Evolutionary conservation across 1,284 basidiomycete species (phyloP).

Genomic region (Ceratobasidium sp.): DNA sequence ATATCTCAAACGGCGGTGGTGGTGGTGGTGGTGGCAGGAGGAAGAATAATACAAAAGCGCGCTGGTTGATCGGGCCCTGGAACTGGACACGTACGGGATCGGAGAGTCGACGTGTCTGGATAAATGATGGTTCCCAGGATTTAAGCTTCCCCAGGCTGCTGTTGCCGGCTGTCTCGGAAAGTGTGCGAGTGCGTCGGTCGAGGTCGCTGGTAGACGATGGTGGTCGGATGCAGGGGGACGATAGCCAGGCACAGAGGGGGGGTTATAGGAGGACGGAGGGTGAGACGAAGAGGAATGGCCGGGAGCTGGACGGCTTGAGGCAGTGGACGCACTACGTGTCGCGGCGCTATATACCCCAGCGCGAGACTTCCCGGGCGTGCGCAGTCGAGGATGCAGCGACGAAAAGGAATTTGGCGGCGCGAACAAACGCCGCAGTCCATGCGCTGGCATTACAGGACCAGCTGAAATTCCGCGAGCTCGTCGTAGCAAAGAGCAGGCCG

Average conservation of each 20-base stretch:
- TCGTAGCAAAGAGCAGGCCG: slow-evolving; percentile 1
- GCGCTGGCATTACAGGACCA: slow-evolving; percentile 8
- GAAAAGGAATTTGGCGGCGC: slow-evolving; percentile 12
- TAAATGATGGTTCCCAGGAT: slow-evolving; percentile 14
- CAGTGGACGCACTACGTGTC: not conserved
- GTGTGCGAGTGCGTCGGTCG: slow-evolving; percentile 11
- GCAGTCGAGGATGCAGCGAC: slow-evolving; percentile 23
- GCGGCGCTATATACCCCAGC: slow-evolving; percentile 9
- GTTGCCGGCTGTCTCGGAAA: slow-evolving; percentile 16
- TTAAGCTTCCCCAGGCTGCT: not conserved
- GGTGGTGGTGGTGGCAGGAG: no score
- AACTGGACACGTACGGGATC: slow-evolving; percentile 25
- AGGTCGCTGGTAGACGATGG: not conserved
- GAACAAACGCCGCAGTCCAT: not conserved
- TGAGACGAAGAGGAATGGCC: not conserved
- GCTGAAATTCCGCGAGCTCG: not conserved
- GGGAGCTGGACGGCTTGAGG: not conserved
- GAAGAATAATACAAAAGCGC: slow-evolving; percentile 31
- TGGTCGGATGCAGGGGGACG: not conserved
- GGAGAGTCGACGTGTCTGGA: slow-evolving; percentile 16
- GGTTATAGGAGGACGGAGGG: not conserved
- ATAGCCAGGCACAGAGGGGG: not conserved
- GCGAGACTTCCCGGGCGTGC: not conserved
- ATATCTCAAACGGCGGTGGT: slow-evolving; percentile 20
- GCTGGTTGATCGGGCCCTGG: slow-evolving; percentile 14